Percentiles rank a stretch among this genome's conserved stretches.
These are phyloP conservation scores for Aureobasidium sp. DNA, from an alignment of 2,329 filamentous ascomycete species.

Conservation along the genomic window DNA sequence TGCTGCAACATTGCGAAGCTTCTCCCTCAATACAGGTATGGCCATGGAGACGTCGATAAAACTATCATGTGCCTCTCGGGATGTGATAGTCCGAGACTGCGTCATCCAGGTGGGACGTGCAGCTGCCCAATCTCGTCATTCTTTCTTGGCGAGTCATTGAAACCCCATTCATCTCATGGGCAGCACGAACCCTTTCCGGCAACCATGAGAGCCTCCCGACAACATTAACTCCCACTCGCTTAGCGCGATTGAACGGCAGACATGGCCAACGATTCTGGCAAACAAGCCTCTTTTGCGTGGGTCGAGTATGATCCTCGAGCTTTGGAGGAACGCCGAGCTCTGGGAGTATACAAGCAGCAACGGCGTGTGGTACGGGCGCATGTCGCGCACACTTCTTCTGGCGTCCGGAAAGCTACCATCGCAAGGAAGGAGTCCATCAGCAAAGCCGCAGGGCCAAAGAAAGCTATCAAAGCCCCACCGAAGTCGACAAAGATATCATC, in stretches of 20 bases:
- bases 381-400: conserved; percentile 17
- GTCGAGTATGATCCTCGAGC: conserved; percentile 2
- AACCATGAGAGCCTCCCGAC: background rate
- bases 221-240: background rate
- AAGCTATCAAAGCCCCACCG: background rate
- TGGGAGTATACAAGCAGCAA: background rate
- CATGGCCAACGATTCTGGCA: background rate
- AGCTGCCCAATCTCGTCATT: no score
- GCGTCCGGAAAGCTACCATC: conserved; percentile 20
- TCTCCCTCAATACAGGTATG: no score
- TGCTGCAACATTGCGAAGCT: no score
- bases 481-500: background rate
- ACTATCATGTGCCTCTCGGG: no score
- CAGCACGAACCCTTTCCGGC: background rate
- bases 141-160: no score
- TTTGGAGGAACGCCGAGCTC: background rate
- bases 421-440: conserved; percentile 16
- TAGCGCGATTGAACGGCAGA: background rate
- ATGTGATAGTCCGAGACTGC: no score
- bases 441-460: background rate
- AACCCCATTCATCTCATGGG: no score
- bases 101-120: no score
- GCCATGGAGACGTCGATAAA: no score
- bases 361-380: conserved; percentile 4
- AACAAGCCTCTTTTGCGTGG: background rate